Conservation (phyloP, 352 stramenopile species). For the Globisporangium ultimum region DNA sequence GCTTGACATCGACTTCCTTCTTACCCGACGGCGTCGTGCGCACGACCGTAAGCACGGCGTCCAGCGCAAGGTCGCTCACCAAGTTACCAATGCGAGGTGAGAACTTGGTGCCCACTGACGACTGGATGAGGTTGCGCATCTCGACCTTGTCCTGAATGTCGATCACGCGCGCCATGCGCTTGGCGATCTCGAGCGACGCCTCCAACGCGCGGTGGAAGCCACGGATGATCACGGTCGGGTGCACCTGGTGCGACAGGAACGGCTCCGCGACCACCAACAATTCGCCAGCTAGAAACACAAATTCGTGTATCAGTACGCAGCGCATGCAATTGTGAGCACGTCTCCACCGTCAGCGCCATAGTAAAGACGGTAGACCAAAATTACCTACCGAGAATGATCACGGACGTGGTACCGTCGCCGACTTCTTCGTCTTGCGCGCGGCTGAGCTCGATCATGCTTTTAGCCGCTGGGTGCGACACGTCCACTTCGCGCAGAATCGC, state of each 20-base stretch:
- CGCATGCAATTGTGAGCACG: no score
- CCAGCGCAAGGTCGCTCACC: constrained; percentile 96
- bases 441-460: constrained; percentile 99
- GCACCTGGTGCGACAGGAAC: constrained; percentile 95
- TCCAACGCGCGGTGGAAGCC: constrained; percentile 90
- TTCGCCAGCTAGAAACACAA: constrained; percentile 84
- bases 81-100: constrained; percentile 95
- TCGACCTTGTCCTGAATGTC: constrained; percentile 94
- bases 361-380: not conserved
- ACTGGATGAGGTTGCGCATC: constrained; percentile 96
- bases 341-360: not conserved
- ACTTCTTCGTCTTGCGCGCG: constrained; percentile 99
- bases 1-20: constrained; percentile 99
- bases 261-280: constrained; percentile 96
- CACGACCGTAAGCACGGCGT: constrained; percentile 95
- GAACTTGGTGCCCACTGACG: constrained; percentile 99
- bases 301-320: not conserved
- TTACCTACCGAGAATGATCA: constrained; percentile 99
- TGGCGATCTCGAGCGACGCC: constrained; percentile 91
- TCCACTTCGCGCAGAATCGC: constrained; percentile 98
- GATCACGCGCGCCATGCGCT: constrained; percentile 91
- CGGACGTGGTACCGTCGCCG: constrained; percentile 99
- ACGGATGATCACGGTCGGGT: constrained; percentile 98
- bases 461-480: constrained; percentile 97
- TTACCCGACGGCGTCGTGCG: constrained; percentile 77